phyloP scores from a whole-genome alignment of 1,284 basidiomycete species.

The Sparassis latifolia region DNA sequence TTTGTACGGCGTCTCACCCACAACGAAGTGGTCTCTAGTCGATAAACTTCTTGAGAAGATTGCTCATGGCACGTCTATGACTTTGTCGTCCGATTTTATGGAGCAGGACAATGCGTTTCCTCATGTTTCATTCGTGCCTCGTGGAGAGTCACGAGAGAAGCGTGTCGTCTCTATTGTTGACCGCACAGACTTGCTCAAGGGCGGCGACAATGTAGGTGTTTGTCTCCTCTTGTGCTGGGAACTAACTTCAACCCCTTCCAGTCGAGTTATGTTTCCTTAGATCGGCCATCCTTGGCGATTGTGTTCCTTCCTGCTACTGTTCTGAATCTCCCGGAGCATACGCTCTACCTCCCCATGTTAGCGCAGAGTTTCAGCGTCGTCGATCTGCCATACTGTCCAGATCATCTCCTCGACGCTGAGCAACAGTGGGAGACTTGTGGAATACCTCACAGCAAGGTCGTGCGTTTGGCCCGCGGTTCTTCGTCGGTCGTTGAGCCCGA shows the following conservation, averaged over 20 bases:
- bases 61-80: conserved; percentile 18
- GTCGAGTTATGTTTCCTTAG: conserved; percentile 33
- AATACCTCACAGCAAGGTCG: conserved; percentile 35
- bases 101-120: conserved; percentile 6
- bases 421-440: conserved; percentile 43
- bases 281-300: conserved; percentile 54
- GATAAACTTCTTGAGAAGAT: conserved; percentile 44
- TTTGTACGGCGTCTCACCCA: conserved; percentile 53
- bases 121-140: conserved; percentile 14
- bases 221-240: conserved; percentile 23
- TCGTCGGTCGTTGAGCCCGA: conserved; percentile 40
- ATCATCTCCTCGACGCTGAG: conserved; percentile 31
- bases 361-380: conserved; percentile 28
- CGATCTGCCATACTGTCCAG: conserved; percentile 24
- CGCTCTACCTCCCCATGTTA: conserved; percentile 54
- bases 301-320: conserved; percentile 52
- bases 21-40: conserved; percentile 52
- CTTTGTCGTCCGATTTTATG: conserved; percentile 14
- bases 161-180: conserved; percentile 44
- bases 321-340: conserved; percentile 41
- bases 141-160: conserved; percentile 10
- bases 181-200: conserved; percentile 35
- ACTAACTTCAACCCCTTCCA: conserved; percentile 39
- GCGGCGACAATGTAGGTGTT: conserved; percentile 40
- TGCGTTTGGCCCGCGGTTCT: conserved; percentile 30